Percentiles rank a stretch among this genome's conserved stretches.
Conservation (phyloP, 1,284 basidiomycete genomes). For the Baeospora myosura region DNA sequence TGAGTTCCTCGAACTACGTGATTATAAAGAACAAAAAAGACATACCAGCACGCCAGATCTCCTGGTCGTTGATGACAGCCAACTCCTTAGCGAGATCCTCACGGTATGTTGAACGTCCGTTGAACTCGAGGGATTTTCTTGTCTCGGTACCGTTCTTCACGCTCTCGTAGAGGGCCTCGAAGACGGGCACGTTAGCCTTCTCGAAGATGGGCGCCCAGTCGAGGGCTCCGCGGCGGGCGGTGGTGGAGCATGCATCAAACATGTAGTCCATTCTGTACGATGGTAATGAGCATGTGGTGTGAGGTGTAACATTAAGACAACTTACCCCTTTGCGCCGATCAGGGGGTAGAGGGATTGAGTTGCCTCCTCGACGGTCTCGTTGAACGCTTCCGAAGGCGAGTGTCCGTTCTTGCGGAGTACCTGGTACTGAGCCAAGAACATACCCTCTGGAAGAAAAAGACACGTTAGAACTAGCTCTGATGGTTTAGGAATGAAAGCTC, state of each 20-base stretch:
- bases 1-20: neutral
- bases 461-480: too few relatives aligned
- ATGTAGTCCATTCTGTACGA: conserved; percentile 96
- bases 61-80: conserved; percentile 91
- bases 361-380: conserved; percentile 99
- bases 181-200: conserved; percentile 87
- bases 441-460: conserved; percentile 63
- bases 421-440: conserved; percentile 99
- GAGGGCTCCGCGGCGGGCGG: conserved; percentile 94
- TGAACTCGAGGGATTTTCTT: conserved; percentile 94
- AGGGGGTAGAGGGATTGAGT: conserved; percentile 97
- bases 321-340: conserved; percentile 88
- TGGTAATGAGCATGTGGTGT: conserved; percentile 5
- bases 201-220: conserved; percentile 99
- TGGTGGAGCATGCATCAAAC: conserved; percentile 98
- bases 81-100: conserved; percentile 92
- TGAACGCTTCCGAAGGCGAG: conserved; percentile 97
- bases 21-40: conserved; percentile 8
- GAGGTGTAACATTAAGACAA: conserved; percentile 4
- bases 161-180: conserved; percentile 91
- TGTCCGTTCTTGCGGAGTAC: conserved; percentile 98
- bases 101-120: conserved; percentile 88
- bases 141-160: conserved; percentile 96
- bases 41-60: conserved; percentile 94
- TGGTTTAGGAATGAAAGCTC: conserved; percentile 27